phyloP scores from a whole-genome alignment of 2,329 filamentous ascomycete species.

The Macroventuria anomochaeta region DNA sequence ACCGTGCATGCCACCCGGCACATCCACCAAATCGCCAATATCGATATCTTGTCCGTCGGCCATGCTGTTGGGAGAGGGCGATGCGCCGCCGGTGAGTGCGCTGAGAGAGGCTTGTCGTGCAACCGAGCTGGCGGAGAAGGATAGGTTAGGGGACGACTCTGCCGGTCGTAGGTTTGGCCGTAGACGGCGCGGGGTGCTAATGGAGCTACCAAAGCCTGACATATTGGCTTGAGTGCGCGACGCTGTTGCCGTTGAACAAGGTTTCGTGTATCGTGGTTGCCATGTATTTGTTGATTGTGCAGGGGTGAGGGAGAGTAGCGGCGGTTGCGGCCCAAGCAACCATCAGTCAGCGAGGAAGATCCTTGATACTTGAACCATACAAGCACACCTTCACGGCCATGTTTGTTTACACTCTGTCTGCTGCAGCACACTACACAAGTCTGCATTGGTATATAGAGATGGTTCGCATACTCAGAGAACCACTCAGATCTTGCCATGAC shows the following conservation, averaged over 20 bases:
- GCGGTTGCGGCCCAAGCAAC: constrained; percentile 9
- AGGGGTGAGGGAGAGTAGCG: constrained; percentile 1
- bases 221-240: constrained; percentile 11
- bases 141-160: constrained; percentile 53
- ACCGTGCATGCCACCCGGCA: constrained; percentile 91
- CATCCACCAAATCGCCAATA: constrained; percentile 85
- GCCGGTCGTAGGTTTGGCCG: constrained; percentile 50
- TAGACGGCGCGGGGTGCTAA: constrained; percentile 17
- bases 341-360: background rate
- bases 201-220: constrained; percentile 20
- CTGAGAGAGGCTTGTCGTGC: constrained; percentile 75
- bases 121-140: constrained; percentile 54
- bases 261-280: constrained; percentile 7
- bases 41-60: constrained; percentile 63
- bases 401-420: background rate
- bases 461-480: too few relatives aligned
- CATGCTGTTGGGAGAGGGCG: constrained; percentile 52
- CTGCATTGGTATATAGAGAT: background rate
- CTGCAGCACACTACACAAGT: background rate
- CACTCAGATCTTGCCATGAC: background rate
- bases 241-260: constrained; percentile 17
- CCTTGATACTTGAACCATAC: background rate
- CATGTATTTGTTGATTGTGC: constrained; percentile 17
- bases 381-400: background rate
- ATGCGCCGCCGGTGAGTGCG: constrained; percentile 65